Base-by-base conservation (phyloP, 192 early-diverging fungal species). In the Entomortierella beljakovae region DNA sequence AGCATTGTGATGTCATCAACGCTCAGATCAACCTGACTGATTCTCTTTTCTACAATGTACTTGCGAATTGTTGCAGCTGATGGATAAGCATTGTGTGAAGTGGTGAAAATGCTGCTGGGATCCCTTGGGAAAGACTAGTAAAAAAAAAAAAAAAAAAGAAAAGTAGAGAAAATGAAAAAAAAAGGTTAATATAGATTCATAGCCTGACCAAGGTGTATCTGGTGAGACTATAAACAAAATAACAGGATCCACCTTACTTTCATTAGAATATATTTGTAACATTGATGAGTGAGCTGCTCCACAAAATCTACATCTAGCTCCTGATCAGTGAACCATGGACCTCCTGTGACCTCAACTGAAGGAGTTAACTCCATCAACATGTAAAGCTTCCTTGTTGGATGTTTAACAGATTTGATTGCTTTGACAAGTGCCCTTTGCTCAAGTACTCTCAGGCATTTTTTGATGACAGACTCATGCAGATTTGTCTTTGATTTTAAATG, bases 281-380 rank as follows among this genome's bases (percentile, higher is more conserved):
- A 90, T 64, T 89, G 88, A 2, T 80, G 64, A 32, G 90, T 86
- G 26, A 98, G 68, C 62, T 87, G 88, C 35, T 96, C 91, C 60
- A 98, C 96, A 73, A 98, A 99, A 26, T 95, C 92, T 6, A 87
- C 88, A 85, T 97, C 96, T 70, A 98, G 82, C 66, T 95, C 94
- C 58, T 96, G 90, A 84, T 97, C 95, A 7, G 93, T 95, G 75
- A 94, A 99, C 93, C 93, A 99, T 10, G 92, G 88, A 11, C 96
- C 95, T 64, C 96, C 96, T 16, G 96, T 97, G 28, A 98, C 85
- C 53, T 97, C 96, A 23, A 86, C 85, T 7, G 93, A 95, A 6
- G 96, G 96, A 6, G 88, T 87, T 23, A 96, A 55, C 50, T 95
- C 89, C 64, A 84, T 90, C 11, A 98, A 84, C 93, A 99, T 97